Evolutionary conservation across 768 basidiomycete species (phyloP).

Genomic region (Amanita pallidorosea): DNA sequence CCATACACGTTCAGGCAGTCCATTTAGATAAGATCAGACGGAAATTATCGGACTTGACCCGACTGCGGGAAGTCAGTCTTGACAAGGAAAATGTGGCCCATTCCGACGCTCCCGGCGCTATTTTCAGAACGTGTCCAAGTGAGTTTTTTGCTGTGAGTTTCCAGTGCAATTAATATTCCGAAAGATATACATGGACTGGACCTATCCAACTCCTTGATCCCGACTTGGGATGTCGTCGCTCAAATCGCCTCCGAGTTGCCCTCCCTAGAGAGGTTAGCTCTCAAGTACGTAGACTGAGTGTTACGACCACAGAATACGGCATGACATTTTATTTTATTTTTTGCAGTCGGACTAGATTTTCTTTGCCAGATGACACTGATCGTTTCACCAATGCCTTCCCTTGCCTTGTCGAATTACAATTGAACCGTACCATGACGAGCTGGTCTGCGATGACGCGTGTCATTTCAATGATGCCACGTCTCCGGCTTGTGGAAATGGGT

Average conservation of each 20-base stretch:
- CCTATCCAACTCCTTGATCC: conserved; percentile 65
- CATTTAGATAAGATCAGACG: conserved; percentile 67
- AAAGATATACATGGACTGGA: conserved; percentile 73
- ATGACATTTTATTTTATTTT: conserved; percentile 8
- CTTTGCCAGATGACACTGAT: conserved; percentile 20
- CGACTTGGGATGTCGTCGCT: conserved; percentile 61
- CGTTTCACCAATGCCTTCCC: conserved; percentile 33
- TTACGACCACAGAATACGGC: conserved; percentile 8
- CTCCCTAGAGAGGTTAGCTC: conserved; percentile 47
- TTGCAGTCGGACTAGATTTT: conserved; percentile 59
- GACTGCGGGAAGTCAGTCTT: conserved; percentile 71
- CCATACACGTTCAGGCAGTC: conserved; percentile 82
- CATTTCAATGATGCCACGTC: conserved; percentile 38
- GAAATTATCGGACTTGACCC: conserved; percentile 55
- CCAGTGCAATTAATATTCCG: conserved; percentile 5
- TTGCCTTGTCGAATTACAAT: conserved; percentile 50
- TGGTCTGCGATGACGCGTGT: conserved; percentile 60
- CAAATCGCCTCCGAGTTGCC: conserved; percentile 53
- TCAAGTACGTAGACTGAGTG: conserved; percentile 54
- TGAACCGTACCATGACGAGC: conserved; percentile 61
- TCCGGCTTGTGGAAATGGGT: conserved; percentile 56
- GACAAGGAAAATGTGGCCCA: conserved; percentile 55
- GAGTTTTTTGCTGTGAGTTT: conserved; percentile 20
- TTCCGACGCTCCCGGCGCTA: conserved; percentile 36
- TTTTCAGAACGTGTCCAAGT: conserved; percentile 59